Evolutionary conservation across 202 grass and related monocot genomes (phyloP).

Genomic region (Schoenoplectus tabernaemontani): DNA sequence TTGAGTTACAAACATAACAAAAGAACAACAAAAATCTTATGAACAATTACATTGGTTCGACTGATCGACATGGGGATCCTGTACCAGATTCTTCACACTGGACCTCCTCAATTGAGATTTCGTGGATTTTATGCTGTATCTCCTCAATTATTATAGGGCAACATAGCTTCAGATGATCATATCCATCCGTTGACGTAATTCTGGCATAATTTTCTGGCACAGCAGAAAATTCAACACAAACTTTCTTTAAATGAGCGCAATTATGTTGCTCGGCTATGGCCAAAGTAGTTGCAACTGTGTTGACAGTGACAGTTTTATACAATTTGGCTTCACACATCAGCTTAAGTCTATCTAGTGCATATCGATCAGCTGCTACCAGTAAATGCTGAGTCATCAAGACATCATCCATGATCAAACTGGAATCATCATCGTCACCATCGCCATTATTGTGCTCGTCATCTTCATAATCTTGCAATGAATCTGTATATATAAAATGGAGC

Average conservation of each 20-base stretch:
- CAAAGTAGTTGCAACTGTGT: slow-evolving; percentile 19
- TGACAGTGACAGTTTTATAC: not conserved
- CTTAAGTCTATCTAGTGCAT: slow-evolving; percentile 19
- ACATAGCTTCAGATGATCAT: slow-evolving; percentile 10
- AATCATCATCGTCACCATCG: not conserved
- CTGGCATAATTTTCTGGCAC: not conserved
- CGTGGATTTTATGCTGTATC: not conserved
- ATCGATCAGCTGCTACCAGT: slow-evolving; percentile 18
- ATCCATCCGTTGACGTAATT: not conserved
- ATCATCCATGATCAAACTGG: not conserved
- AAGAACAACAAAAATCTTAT: not conserved
- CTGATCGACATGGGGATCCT: not conserved
- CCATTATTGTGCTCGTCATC: not conserved
- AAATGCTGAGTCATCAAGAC: slow-evolving; percentile 21
- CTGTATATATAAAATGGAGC: slow-evolving; percentile 19
- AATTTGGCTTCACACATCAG: slow-evolving; percentile 16
- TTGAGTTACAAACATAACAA: not conserved
- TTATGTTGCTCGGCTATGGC: slow-evolving; percentile 21
- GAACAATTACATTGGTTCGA: not conserved
- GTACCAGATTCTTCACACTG: not conserved
- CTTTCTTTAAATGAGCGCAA: not conserved
- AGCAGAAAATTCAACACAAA: not conserved
- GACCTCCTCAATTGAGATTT: not conserved
- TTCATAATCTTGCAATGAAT: slow-evolving; percentile 1
- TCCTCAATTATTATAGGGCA: slow-evolving; percentile 12